These are phyloP conservation scores for Noccaea caerulescens DNA, from an alignment of 345 rosid genomes.

Conservation along the genomic window DNA sequence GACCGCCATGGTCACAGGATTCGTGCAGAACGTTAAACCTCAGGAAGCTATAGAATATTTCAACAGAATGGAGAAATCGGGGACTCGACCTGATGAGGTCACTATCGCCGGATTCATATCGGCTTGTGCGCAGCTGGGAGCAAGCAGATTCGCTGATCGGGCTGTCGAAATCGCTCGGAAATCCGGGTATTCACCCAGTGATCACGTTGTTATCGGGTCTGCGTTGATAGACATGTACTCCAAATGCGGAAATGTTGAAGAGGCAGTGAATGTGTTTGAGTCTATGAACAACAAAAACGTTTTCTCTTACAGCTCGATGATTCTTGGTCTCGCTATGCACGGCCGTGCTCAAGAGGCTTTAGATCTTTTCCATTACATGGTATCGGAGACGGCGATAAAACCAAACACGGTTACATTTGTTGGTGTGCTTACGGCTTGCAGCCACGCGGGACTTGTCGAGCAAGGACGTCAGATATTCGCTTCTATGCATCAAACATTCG, in stretches of 20 bases:
- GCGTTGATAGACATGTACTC: constrained; percentile 86
- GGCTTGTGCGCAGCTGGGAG: constrained; percentile 83
- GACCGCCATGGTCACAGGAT: constrained; percentile 82
- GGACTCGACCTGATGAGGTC: constrained; percentile 59
- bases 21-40: constrained; percentile 75
- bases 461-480: constrained; percentile 63
- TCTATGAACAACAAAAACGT: constrained; percentile 64
- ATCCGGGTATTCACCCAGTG: constrained; percentile 44
- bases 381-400: constrained; percentile 47
- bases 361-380: constrained; percentile 67
- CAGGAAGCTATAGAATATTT: constrained; percentile 64
- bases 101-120: constrained; percentile 69
- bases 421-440: constrained; percentile 80
- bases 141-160: constrained; percentile 57
- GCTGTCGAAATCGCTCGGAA: constrained; percentile 50
- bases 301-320: constrained; percentile 83
- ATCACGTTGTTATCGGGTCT: constrained; percentile 67
- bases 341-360: constrained; percentile 70
- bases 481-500: constrained; percentile 58
- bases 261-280: constrained; percentile 61
- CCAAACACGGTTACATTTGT: constrained; percentile 80
- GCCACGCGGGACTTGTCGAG: constrained; percentile 65
- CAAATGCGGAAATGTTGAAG: constrained; percentile 73
- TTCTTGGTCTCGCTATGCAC: constrained; percentile 75
- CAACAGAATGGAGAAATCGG: constrained; percentile 59